Base-by-base conservation (phyloP, 2,329 filamentous ascomycete species). In the Xylaria sp. region DNA sequence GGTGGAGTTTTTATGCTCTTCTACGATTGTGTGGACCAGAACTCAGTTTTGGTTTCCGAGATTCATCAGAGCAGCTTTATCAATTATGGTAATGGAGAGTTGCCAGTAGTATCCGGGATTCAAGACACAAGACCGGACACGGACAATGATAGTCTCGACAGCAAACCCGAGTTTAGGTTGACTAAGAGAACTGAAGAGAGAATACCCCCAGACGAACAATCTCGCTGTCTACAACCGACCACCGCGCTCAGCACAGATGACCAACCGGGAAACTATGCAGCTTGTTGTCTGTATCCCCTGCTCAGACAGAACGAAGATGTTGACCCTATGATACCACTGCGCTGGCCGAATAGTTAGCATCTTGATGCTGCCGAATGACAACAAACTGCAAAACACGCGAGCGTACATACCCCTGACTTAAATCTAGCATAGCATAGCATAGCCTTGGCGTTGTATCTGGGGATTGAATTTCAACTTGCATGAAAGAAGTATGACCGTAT, bases 1-100 rank as follows among this genome's bases (percentile, higher is more conserved):
- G 90, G 90, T 0, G 94, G 93, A 1, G 95, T 94, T 0, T 98
- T 98, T 78, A 98, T 99, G 95, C 86, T 98, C 0, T 98, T 98
- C 79, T 99, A 98, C 79, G 95, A 99, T 78, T 89, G 88, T 56
- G 83, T 92, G 28, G 89, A 91, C 66, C 80, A 85, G 0, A 82
- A 79, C 46, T 82, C 83, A 33, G 78, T 91, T 23, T 78, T 85
- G 10, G 31, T 67, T 23, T 48, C 67, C 10, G 59, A 66, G 7
- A 18, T 3, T n/a, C 57, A 43, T 54, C 52, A 61, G 20, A 28
- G n/a, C 12, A 20, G 52, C 10, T n/a, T 13, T 23, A 39, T n/a
- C 23, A 55, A 13, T 31, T n/a, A 6, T 6, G 20, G 28, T 18
- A 31, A 62, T 15, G 18, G 31, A 28, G 55, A 59, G 31, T 31